Evolutionary conservation across 148 eudicot genomes (phyloP).

Genomic region (Euryodendron excelsum): DNA sequence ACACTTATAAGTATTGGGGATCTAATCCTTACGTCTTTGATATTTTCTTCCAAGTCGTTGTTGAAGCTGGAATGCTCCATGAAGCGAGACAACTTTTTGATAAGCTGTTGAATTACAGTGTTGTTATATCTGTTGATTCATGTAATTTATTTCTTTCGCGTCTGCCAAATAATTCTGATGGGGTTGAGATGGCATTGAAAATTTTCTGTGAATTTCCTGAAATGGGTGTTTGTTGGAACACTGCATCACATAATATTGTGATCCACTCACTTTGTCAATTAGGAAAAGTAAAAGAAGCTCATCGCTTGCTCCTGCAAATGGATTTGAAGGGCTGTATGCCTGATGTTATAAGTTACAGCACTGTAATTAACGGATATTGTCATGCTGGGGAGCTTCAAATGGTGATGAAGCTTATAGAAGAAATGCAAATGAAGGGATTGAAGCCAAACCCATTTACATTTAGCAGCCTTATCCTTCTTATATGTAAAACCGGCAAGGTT

Average conservation of each 20-base stretch:
- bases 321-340: constrained; percentile 61
- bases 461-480: constrained; percentile 63
- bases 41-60: constrained; percentile 78
- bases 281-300: constrained; percentile 77
- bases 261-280: constrained; percentile 59
- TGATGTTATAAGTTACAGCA: constrained; percentile 78
- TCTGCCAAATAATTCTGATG: constrained; percentile 42
- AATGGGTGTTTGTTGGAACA: constrained; percentile 68
- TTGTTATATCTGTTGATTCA: constrained; percentile 62
- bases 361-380: constrained; percentile 76
- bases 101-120: constrained; percentile 69
- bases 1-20: constrained; percentile 92
- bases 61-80: constrained; percentile 48
- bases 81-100: constrained; percentile 63
- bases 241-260: constrained; percentile 59
- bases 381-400: constrained; percentile 44
- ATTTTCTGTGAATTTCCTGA: constrained; percentile 53
- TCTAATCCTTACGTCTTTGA: constrained; percentile 74
- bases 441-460: constrained; percentile 69
- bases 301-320: constrained; percentile 67
- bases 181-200: constrained; percentile 38
- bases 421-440: constrained; percentile 60
- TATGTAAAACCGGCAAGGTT: constrained; percentile 62
- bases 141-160: constrained; percentile 60
- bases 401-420: constrained; percentile 52